Base-by-base conservation (phyloP, 192 early-diverging fungal species). In the Geosiphon pyriformis region DNA sequence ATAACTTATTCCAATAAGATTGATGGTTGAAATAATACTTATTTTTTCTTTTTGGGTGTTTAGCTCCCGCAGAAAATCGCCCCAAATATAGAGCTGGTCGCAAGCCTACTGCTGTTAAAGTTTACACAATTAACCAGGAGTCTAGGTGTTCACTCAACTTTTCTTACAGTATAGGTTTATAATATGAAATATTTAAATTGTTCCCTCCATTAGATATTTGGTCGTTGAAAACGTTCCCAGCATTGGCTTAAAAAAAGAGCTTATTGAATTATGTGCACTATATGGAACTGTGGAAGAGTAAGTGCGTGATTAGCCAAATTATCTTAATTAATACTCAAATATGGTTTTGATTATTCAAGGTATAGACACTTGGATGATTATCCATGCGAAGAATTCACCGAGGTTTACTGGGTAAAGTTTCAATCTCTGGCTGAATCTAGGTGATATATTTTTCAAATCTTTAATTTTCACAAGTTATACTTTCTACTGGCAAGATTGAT, bases 391-490 rank as follows among this genome's bases (percentile, higher is more conserved):
- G 50, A 76, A 29, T 67, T 67, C 15, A 62, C 53, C 15, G 65
- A 78, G 26, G 74, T 76, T 2, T 74, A 56, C 32, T 70, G 60
- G 48, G 30, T 71, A 35, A 71, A 71, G 30, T 61, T 72, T 27
- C 48, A 67, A 8, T 49, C 59, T 15, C 47, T 76, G 27, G 29
- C 52, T 25, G 35, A 50, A 17, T 72, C 78, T n/a, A 65, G 78
- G 31, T 62, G 46, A n/a, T 65, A 7, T 32, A 31, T 18, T n/a
- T 27, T 4, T 2, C 1, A 33, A 25, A 33, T 32, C 10, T 31
- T 30, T 22, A 20, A n/a, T 18, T 37, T 1, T 50, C 17, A 20
- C 37, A 18, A 29, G 12, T 18, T 6, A 34, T 51, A 54, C 52
- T 17, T 46, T 46, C 42, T 46, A 46, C 26, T n/a, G n/a, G n/a